Percentiles rank a stretch among this genome's conserved stretches.
Conservation (phyloP, 2,329 filamentous ascomycete genomes). For the Tricladium varicosporioides region DNA sequence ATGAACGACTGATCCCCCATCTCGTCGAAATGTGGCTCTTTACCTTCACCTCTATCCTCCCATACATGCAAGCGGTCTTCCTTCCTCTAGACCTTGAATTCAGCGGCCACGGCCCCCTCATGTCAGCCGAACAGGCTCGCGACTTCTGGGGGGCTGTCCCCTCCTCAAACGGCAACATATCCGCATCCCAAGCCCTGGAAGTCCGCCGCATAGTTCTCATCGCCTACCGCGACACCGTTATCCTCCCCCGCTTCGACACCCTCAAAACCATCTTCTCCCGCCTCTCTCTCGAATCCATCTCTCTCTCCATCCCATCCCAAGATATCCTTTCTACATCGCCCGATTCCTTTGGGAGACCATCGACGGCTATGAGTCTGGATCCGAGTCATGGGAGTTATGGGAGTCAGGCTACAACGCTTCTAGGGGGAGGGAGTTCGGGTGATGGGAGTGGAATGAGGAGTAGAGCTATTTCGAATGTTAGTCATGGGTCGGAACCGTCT, state of each 20-base stretch:
- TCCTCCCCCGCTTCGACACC: constrained; percentile 83
- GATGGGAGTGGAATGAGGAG: constrained; percentile 59
- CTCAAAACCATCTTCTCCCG: constrained; percentile 89
- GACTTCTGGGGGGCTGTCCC: constrained; percentile 86
- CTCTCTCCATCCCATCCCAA: constrained; percentile 42
- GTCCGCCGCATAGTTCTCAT: constrained; percentile 86
- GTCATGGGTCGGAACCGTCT: constrained; percentile 48
- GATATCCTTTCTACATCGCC: constrained; percentile 47
- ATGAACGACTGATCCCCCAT: constrained; percentile 85
- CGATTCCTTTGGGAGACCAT: constrained; percentile 55
- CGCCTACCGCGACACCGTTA: constrained; percentile 83
- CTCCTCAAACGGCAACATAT: constrained; percentile 44
- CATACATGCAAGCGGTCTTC: constrained; percentile 94
- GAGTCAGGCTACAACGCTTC: constrained; percentile 73
- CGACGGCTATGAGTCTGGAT: constrained; percentile 74
- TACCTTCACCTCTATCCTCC: constrained; percentile 85
- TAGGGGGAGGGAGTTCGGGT: constrained; percentile 55
- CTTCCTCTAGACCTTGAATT: constrained; percentile 92
- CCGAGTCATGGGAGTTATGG: constrained; percentile 76
- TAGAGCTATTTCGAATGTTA: constrained; percentile 84
- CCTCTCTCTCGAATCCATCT: constrained; percentile 73
- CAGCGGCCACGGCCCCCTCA: constrained; percentile 75
- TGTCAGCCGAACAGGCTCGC: constrained; percentile 73
- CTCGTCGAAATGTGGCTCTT: constrained; percentile 93
- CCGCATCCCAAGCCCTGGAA: constrained; percentile 60